phyloP scores from a whole-genome alignment of 225 moss, liverwort and hornwort species.

The Pseudisothecium myosuroides region DNA sequence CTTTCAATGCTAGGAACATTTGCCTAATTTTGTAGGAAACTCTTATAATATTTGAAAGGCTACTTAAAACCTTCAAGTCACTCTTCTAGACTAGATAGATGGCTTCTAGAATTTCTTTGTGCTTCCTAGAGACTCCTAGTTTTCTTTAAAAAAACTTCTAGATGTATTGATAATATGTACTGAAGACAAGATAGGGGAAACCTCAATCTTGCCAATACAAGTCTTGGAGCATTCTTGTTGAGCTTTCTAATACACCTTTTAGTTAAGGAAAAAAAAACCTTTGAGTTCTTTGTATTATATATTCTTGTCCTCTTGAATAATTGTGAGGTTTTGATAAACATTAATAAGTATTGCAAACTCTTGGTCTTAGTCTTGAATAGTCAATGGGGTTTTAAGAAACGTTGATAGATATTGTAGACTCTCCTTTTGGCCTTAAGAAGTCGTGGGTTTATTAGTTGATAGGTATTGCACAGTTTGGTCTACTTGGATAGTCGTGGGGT shows the following conservation, averaged over 20 bases:
- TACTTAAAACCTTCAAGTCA: no score
- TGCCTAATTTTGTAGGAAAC: neutral
- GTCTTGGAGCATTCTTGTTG: fast-evolving
- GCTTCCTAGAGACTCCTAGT: no score
- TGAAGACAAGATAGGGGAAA: neutral
- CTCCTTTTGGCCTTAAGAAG: neutral
- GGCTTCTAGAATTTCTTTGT: neutral
- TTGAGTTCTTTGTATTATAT: neutral
- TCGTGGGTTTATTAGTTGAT: neutral
- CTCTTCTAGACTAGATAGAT: no score
- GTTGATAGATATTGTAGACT: neutral
- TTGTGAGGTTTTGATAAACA: neutral
- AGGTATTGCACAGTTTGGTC: neutral
- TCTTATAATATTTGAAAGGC: no score
- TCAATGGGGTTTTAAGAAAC: fast-evolving
- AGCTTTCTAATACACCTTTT: neutral
- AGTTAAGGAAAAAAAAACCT: neutral
- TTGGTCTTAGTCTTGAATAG: fast-evolving
- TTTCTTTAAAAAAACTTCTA: neutral
- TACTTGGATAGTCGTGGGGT: fast-evolving
- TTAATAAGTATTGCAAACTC: neutral
- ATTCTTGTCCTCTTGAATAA: fast-evolving
- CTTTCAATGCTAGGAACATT: neutral
- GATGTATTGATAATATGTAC: neutral
- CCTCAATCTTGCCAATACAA: neutral